Conservation (phyloP, 139 green algal species). For the Yamagishiella unicocca region DNA sequence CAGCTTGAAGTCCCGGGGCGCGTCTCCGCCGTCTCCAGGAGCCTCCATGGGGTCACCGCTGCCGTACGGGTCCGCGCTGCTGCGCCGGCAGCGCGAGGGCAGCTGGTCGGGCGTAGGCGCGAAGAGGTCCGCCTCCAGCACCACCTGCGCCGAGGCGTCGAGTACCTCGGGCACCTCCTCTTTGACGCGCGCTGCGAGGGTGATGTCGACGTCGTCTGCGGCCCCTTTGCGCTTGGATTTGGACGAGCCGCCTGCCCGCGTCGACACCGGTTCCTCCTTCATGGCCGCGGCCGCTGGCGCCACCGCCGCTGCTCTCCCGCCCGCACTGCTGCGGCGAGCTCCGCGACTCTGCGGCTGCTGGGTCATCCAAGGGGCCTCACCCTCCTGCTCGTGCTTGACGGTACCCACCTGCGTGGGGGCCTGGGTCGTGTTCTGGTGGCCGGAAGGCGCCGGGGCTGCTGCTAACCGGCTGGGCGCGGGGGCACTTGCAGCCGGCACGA, state of each 20-base stretch:
- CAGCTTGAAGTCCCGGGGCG: conserved; percentile 28
- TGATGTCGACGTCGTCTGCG: background rate
- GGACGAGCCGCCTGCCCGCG: background rate
- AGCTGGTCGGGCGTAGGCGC: conserved; percentile 7
- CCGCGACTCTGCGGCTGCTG: conserved; percentile 5
- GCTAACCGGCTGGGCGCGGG: background rate
- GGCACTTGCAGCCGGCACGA: background rate
- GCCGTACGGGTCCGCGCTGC: conserved; percentile 3
- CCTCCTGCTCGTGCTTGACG: background rate
- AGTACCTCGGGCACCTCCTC: background rate
- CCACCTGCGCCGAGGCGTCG: conserved; percentile 32
- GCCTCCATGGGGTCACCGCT: background rate
- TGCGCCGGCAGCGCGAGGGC: background rate
- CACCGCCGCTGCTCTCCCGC: background rate
- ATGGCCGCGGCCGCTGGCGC: background rate
- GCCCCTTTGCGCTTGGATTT: background rate
- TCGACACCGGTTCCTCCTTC: background rate
- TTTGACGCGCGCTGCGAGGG: background rate
- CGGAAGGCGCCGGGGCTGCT: background rate
- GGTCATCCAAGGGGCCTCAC: background rate
- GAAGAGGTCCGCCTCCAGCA: conserved; percentile 20
- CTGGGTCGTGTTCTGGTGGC: background rate
- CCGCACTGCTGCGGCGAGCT: background rate
- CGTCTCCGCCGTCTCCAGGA: background rate
- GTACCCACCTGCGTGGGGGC: background rate